Base-by-base conservation (phyloP, 768 basidiomycete genomes). In the Lentinula lateritia region DNA sequence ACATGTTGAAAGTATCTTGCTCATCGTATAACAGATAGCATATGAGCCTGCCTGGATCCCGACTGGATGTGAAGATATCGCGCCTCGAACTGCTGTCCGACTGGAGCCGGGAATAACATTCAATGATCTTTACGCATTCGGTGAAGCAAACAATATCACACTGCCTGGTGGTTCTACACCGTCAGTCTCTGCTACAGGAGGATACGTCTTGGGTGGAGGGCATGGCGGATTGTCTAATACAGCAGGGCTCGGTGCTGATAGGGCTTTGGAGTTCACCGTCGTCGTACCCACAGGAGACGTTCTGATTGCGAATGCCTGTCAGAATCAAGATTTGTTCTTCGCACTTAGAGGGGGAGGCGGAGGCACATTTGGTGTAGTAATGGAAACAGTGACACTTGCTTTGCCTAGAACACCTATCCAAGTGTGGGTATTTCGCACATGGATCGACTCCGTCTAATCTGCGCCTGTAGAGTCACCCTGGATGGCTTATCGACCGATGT, bases 281-380 rank as follows among this genome's bases (percentile, higher is more conserved):
- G 78, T 85, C 1, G 77, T 73, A 7, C 72, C 83, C 5, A 71
- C 72, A 7, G 81, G 81, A 4, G 62, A 74, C 12, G 66, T 73
- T 41, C 65, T 80, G 56, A 74, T 65, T 3, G 76, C 72, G 20
- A 84, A 83, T 64, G 63, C 65, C 0, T 68, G 75, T 64, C 70
- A 73, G 43, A 70, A 83, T 62, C 13, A 69, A 3, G 79, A 84
- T 58, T 73, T 84, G 5, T 84, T 81, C 69, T 85, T 80, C 78
- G 82, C 83, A 0, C 65, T 85, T 55, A 73, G 82, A 38, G 83
- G 82, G 0, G 77, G 77, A 1, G 83, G 83, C 0, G 82, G 81
- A 5, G 75, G 78, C 12, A 83, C 79, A 0, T 83, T 72, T 50
- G 82, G 79, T 6, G 72, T 84, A 18, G 70, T 83, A 53, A 76